phyloP scores from a whole-genome alignment of 768 basidiomycete species.

The Hebeloma cylindrosporum region DNA sequence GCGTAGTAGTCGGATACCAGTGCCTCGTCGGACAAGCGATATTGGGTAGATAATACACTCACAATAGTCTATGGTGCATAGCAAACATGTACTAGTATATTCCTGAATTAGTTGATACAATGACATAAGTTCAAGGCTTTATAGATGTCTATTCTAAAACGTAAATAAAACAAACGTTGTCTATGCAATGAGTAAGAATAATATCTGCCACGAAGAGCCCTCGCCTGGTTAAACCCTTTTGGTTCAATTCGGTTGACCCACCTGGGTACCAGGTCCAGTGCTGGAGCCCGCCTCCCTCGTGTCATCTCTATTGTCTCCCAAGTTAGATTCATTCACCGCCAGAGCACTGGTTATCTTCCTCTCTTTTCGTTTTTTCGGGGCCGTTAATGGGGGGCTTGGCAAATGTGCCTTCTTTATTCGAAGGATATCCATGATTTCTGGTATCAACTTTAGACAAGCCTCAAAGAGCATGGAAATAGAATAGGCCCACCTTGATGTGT shows the following conservation, averaged over 20 bases:
- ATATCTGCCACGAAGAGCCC: too few species aligned
- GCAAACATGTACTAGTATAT: too few species aligned
- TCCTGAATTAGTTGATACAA: too few species aligned
- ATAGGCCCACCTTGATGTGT: constrained; percentile 61
- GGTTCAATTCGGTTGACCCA: too few species aligned
- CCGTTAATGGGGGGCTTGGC: constrained; percentile 31
- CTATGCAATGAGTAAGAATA: too few species aligned
- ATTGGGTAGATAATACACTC: too few species aligned
- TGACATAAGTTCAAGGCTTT: too few species aligned
- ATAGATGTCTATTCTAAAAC: too few species aligned
- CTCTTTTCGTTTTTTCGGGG: constrained; percentile 38
- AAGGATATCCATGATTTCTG: constrained; percentile 83
- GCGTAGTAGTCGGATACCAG: constrained; percentile 14
- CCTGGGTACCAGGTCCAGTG: constrained; percentile 30
- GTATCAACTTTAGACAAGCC: constrained; percentile 6
- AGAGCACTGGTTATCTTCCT: constrained; percentile 55
- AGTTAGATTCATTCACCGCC: constrained; percentile 43
- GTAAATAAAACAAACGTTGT: too few species aligned
- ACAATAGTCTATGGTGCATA: too few species aligned
- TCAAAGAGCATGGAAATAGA: not conserved
- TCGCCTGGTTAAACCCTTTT: too few species aligned
- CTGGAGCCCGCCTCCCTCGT: constrained; percentile 32
- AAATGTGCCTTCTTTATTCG: constrained; percentile 69
- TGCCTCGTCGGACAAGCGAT: too few species aligned
- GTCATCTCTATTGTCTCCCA: constrained; percentile 21